These are phyloP conservation scores for Penicillium paneum DNA, from an alignment of 2,329 filamentous ascomycete species.

Conservation along the genomic window DNA sequence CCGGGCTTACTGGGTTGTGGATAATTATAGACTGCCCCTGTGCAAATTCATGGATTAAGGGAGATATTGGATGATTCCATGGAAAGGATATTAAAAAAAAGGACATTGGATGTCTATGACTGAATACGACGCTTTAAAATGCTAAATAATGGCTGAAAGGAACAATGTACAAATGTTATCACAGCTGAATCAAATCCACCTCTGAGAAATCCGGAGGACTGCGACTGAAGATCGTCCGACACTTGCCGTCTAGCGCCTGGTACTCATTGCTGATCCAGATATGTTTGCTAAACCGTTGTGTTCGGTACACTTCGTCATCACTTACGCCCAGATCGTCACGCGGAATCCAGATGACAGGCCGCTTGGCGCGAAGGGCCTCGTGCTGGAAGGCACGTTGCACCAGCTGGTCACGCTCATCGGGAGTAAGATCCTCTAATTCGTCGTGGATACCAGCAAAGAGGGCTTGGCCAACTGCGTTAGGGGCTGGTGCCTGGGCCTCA, in stretches of 20 bases:
- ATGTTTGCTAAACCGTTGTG: constrained; percentile 68
- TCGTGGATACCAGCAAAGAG: constrained; percentile 86
- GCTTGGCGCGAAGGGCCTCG: constrained; percentile 74
- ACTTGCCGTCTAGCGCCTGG: constrained; percentile 79
- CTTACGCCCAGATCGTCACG: constrained; percentile 85
- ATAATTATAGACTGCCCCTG: constrained; percentile 50
- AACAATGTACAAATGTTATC: constrained; percentile 18
- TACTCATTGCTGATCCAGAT: constrained; percentile 96
- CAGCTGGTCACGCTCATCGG: constrained; percentile 80
- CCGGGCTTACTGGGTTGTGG: constrained; percentile 84
- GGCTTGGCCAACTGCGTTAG: constrained; percentile 66
- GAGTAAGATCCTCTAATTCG: constrained; percentile 89
- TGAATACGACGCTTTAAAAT: constrained; percentile 24
- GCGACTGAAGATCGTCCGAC: constrained; percentile 75
- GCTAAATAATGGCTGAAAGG: constrained; percentile 18
- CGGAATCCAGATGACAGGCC: constrained; percentile 92
- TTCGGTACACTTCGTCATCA: constrained; percentile 83
- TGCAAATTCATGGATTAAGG: constrained; percentile 39
- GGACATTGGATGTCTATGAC: constrained; percentile 16
- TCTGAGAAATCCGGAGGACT: constrained; percentile 89
- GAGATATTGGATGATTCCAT: background rate
- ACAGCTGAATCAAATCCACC: constrained; percentile 79
- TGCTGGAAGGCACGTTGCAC: constrained; percentile 89
- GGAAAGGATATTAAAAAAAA: constrained; percentile 1
- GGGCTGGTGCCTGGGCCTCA: constrained; percentile 63